Conservation (phyloP, 352 stramenopile species). For the Hyaloperonospora arabidopsidis region DNA sequence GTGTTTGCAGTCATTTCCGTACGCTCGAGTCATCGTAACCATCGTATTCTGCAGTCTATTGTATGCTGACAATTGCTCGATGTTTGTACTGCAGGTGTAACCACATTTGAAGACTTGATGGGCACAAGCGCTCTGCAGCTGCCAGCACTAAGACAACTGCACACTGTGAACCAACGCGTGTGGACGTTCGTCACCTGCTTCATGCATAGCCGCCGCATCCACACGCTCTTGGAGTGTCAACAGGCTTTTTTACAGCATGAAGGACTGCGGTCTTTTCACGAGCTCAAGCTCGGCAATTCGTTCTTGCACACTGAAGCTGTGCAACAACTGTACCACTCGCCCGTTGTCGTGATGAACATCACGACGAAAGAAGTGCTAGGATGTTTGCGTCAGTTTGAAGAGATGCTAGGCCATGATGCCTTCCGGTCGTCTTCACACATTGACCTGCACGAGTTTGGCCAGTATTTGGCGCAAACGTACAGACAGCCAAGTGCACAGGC, state of each 20-base stretch:
- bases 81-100: slow-evolving; percentile 25
- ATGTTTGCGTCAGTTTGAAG: slow-evolving; percentile 60
- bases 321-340: slow-evolving; percentile 51
- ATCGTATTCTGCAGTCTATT: background rate
- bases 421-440: slow-evolving; percentile 53
- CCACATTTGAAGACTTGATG: slow-evolving; percentile 49
- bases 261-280: slow-evolving; percentile 48
- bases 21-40: slow-evolving; percentile 11
- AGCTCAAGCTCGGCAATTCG: slow-evolving; percentile 72
- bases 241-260: slow-evolving; percentile 58
- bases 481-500: slow-evolving; percentile 46
- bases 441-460: slow-evolving; percentile 60
- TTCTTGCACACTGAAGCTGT: slow-evolving; percentile 77
- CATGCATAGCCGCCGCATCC: slow-evolving; percentile 56
- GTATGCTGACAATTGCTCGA: slow-evolving; percentile 2
- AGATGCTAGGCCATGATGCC: slow-evolving; percentile 51
- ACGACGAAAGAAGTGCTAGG: slow-evolving; percentile 63
- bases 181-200: slow-evolving; percentile 80
- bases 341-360: slow-evolving; percentile 39
- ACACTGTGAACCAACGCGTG: slow-evolving; percentile 61
- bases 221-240: slow-evolving; percentile 73
- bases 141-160: slow-evolving; percentile 43
- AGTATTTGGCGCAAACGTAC: slow-evolving; percentile 65
- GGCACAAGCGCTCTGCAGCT: slow-evolving; percentile 37
- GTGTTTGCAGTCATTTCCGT: slow-evolving; percentile 62